Conservation (phyloP, 2,329 filamentous ascomycete genomes). For the Clarireedia sp. region DNA sequence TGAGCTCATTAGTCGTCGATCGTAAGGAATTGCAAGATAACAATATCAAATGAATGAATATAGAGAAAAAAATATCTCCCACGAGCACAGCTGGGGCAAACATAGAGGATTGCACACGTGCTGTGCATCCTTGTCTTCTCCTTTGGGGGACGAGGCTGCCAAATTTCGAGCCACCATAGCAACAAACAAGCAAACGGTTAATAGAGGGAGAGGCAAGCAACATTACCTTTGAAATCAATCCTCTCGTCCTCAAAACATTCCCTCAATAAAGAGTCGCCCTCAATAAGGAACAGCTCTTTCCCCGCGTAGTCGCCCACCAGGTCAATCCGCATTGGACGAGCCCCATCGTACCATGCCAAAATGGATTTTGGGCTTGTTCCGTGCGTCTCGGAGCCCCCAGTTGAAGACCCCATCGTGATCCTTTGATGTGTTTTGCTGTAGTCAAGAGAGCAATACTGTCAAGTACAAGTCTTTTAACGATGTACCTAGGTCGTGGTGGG, state of each 20-base stretch:
- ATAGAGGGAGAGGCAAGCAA: not conserved
- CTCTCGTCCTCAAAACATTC: constrained; percentile 53
- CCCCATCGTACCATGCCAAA: constrained; percentile 34
- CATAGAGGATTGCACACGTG: not conserved
- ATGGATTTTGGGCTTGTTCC: constrained; percentile 14
- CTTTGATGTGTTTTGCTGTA: not conserved
- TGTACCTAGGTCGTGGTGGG: too few relatives aligned
- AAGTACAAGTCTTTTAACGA: too few relatives aligned
- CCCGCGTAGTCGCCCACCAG: constrained; percentile 71
- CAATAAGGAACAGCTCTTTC: constrained; percentile 62
- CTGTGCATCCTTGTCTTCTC: not conserved
- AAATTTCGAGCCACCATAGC: too few relatives aligned
- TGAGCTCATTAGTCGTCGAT: constrained; percentile 22
- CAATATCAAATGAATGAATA: not conserved
- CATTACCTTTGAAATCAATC: constrained; percentile 50
- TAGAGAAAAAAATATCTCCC: not conserved
- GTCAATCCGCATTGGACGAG: constrained; percentile 45
- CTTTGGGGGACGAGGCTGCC: not conserved
- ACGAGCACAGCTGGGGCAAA: not conserved
- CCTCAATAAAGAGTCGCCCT: constrained; percentile 64
- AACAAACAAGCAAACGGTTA: not conserved
- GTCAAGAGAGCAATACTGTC: too few relatives aligned
- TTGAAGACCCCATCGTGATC: constrained; percentile 1
- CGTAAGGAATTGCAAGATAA: not conserved
- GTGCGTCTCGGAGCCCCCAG: constrained; percentile 4